These are phyloP conservation scores for Solanum ossicruentum DNA, from an alignment of 257 asterid genomes.

Conservation along the genomic window DNA sequence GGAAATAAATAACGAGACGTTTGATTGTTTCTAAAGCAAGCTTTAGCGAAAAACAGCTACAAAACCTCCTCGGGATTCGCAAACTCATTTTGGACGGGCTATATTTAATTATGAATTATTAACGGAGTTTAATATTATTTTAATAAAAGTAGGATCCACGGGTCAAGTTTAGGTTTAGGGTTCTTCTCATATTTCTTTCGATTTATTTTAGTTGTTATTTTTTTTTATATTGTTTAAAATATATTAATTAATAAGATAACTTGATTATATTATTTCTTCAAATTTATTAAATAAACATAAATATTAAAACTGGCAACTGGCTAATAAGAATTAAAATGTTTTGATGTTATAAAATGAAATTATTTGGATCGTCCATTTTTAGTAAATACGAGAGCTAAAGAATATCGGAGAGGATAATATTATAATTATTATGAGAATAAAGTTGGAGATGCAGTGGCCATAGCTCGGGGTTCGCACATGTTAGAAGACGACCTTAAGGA, in stretches of 20 bases:
- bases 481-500: background rate
- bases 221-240: background rate
- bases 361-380: no score
- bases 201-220: background rate
- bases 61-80: conserved; percentile 14
- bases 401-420: background rate
- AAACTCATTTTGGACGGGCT: conserved; percentile 2
- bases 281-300: no score
- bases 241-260: background rate
- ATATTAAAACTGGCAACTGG: no score
- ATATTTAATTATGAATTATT: background rate
- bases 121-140: background rate
- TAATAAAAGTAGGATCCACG: background rate
- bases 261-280: fast-evolving
- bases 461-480: background rate
- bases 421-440: background rate
- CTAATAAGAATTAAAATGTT: background rate
- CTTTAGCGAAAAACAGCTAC: conserved; percentile 5
- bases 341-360: fast-evolving
- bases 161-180: background rate
- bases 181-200: background rate
- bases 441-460: background rate
- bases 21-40: conserved; percentile 42
- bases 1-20: conserved; percentile 12
- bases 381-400: no score